Conservation (phyloP, 177 flowering plant species). For the Vitis hybrid region DNA sequence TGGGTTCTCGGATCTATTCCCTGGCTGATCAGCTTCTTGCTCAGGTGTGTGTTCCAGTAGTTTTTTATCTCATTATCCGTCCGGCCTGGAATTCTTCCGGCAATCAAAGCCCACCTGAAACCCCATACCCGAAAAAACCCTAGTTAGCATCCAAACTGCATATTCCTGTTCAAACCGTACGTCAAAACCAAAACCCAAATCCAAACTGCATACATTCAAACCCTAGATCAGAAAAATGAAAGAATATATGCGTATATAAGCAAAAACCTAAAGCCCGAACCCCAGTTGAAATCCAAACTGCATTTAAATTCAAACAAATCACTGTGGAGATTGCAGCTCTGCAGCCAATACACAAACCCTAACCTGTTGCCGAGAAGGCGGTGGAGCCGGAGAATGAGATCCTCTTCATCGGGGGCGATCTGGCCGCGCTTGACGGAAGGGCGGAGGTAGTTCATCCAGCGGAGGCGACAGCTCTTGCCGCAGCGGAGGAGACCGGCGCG, state of each 20-base stretch:
- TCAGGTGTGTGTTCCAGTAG: conserved; percentile 89
- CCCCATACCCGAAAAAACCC: neutral
- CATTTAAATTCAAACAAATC: too few species aligned
- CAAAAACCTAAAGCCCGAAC: too few species aligned
- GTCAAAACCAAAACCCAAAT: too few species aligned
- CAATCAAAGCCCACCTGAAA: conserved; percentile 79
- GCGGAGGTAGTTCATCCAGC: conserved; percentile 92
- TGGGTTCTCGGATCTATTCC: conserved; percentile 86
- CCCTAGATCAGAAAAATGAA: neutral
- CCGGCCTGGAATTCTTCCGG: conserved; percentile 87
- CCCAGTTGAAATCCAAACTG: too few species aligned
- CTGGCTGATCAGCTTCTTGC: conserved; percentile 79
- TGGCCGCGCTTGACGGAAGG: conserved; percentile 88
- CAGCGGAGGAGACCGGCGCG: conserved; percentile 78
- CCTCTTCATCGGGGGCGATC: conserved; percentile 81
- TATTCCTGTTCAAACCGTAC: too few species aligned
- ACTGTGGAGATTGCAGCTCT: neutral
- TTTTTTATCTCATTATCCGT: conserved; percentile 89
- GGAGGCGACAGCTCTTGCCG: conserved; percentile 89
- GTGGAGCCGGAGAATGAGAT: conserved; percentile 88
- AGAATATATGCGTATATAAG: too few species aligned
- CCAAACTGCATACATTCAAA: too few species aligned
- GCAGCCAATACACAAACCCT: neutral
- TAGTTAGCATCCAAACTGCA: neutral
- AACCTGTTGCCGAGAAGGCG: conserved; percentile 92